Conservation (phyloP, 2,329 filamentous ascomycete genomes). For the Penicillium digitatum region DNA sequence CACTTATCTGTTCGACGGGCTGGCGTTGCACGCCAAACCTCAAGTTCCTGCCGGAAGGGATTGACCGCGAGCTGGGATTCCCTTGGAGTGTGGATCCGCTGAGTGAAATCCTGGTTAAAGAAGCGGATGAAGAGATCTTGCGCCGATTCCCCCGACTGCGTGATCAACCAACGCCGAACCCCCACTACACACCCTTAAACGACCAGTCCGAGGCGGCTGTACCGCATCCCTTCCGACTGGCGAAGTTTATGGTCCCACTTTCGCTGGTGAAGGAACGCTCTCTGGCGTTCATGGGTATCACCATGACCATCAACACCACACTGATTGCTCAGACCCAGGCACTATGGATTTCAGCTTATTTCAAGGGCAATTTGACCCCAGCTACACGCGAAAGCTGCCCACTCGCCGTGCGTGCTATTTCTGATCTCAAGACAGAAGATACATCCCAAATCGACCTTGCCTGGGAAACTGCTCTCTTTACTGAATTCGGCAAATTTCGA, state of each 20-base stretch:
- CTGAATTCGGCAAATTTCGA: slow-evolving; percentile 66
- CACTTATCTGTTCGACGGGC: slow-evolving; percentile 55
- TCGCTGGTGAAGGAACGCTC: slow-evolving; percentile 41
- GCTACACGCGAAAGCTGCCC: slow-evolving; percentile 25
- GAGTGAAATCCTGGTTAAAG: slow-evolving; percentile 35
- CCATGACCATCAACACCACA: slow-evolving; percentile 46
- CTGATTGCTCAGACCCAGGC: slow-evolving; percentile 49
- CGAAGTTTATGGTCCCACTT: slow-evolving; percentile 47
- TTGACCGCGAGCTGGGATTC: slow-evolving; percentile 47
- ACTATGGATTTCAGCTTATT: slow-evolving; percentile 64
- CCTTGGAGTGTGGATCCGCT: slow-evolving; percentile 39
- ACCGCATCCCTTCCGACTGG: slow-evolving; percentile 47
- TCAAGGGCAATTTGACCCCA: slow-evolving; percentile 51
- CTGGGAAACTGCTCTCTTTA: slow-evolving; percentile 59
- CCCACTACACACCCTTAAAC: slow-evolving; percentile 28
- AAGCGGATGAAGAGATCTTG: slow-evolving; percentile 51
- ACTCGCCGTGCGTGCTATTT: slow-evolving; percentile 7
- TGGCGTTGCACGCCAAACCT: slow-evolving; percentile 52
- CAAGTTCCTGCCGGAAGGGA: slow-evolving; percentile 45
- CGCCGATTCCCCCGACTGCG: slow-evolving; percentile 49
- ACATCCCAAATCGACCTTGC: slow-evolving; percentile 35
- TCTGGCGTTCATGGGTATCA: slow-evolving; percentile 49
- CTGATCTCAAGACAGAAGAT: slow-evolving; percentile 14
- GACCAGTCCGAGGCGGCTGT: slow-evolving; percentile 35
- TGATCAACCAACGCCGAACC: slow-evolving; percentile 37